Conservation (phyloP, 2,329 filamentous ascomycete genomes). For the Neonectria magnoliae region DNA sequence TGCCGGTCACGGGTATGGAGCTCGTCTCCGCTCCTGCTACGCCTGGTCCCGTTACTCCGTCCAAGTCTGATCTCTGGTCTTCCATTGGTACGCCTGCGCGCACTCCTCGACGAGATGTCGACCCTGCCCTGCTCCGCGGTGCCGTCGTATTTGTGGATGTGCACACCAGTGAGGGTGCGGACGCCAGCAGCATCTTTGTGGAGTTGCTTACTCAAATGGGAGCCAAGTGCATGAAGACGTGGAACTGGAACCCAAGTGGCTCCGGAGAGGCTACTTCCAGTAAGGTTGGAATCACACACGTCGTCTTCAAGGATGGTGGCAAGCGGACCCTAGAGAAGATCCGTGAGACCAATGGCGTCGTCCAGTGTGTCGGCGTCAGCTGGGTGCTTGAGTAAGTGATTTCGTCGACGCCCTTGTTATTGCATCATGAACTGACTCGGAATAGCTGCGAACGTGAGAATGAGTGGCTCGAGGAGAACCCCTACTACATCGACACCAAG, state of each 20-base stretch:
- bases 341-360: conserved; percentile 74
- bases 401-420: background rate
- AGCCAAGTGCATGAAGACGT: conserved; percentile 79
- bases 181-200: conserved; percentile 83
- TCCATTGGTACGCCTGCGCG: conserved; percentile 65
- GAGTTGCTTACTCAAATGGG: conserved; percentile 85
- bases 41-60: conserved; percentile 51
- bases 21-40: conserved; percentile 44
- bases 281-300: conserved; percentile 83
- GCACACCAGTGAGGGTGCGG: conserved; percentile 81
- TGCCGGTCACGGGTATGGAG: conserved; percentile 34
- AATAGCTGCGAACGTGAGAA: conserved; percentile 78
- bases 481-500: conserved; percentile 75
- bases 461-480: conserved; percentile 77
- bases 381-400: conserved; percentile 86
- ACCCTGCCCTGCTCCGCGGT: conserved; percentile 69
- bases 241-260: conserved; percentile 74
- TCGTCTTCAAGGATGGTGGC: conserved; percentile 89
- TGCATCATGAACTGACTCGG: conserved; percentile 41
- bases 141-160: conserved; percentile 87
- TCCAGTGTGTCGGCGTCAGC: conserved; percentile 86
- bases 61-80: conserved; percentile 64
- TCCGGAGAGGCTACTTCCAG: conserved; percentile 50
- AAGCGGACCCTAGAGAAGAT: conserved; percentile 85
- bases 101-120: conserved; percentile 64